Evolutionary conservation across 2,329 filamentous ascomycete genomes (phyloP).

Genomic region (Mollisiaceae sp.): DNA sequence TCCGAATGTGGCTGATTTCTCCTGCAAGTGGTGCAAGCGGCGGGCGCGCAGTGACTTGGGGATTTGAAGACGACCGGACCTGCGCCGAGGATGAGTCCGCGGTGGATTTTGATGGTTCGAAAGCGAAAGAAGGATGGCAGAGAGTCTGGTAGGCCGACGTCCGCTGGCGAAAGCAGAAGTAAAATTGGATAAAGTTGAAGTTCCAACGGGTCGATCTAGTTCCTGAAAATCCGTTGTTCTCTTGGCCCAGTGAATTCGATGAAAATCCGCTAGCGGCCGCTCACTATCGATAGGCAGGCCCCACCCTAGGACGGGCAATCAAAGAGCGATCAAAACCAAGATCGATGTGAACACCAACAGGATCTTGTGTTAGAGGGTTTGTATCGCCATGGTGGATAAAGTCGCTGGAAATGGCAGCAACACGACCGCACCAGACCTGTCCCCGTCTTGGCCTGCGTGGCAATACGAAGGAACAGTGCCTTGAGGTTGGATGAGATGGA

Average conservation of each 20-base stretch:
- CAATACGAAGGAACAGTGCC: background rate
- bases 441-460: slow-evolving; percentile 5
- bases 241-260: background rate
- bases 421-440: background rate
- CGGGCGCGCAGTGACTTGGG: background rate
- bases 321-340: background rate
- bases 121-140: too few relatives aligned
- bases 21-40: background rate
- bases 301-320: background rate
- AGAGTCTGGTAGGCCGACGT: too few relatives aligned
- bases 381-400: slow-evolving; percentile 12
- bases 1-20: slow-evolving; percentile 3
- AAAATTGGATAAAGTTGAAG: too few relatives aligned
- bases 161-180: too few relatives aligned
- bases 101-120: background rate
- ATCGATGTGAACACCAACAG: background rate
- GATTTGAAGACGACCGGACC: background rate
- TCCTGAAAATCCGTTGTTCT: background rate
- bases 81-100: background rate
- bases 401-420: slow-evolving; percentile 1
- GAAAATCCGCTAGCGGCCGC: background rate
- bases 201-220: too few relatives aligned
- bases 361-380: slow-evolving; percentile 3
- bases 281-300: background rate
- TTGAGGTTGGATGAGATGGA: background rate